Percentiles rank a stretch among this genome's conserved stretches.
These are phyloP conservation scores for Acephala macrosclerotiorum DNA, from an alignment of 2,329 filamentous ascomycete genomes.

Conservation along the genomic window DNA sequence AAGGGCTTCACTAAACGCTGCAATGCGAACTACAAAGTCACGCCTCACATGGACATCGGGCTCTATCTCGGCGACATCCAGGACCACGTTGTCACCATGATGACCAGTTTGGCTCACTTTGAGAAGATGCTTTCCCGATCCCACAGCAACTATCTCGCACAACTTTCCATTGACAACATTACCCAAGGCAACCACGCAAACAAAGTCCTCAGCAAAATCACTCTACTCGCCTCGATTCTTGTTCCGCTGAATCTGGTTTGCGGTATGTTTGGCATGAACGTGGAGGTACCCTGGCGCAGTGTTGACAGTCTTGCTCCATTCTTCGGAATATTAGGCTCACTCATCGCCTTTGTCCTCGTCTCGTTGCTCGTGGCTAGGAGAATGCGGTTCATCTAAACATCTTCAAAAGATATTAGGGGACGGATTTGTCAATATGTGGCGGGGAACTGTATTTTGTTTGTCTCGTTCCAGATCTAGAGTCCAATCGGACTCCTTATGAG, in stretches of 20 bases:
- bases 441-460: background rate
- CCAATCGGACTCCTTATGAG: background rate
- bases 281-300: constrained; percentile 70
- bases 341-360: constrained; percentile 57
- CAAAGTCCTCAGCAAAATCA: constrained; percentile 91
- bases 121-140: constrained; percentile 96
- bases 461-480: background rate
- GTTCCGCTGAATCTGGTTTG: constrained; percentile 95
- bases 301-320: constrained; percentile 59
- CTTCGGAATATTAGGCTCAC: constrained; percentile 64
- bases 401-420: background rate
- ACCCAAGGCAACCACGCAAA: constrained; percentile 89
- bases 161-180: constrained; percentile 91
- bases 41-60: constrained; percentile 94
- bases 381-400: constrained; percentile 39
- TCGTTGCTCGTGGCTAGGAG: constrained; percentile 37
- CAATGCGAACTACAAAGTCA: constrained; percentile 96
- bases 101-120: constrained; percentile 93
- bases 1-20: constrained; percentile 98
- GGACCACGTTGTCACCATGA: constrained; percentile 99
- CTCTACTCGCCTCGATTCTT: constrained; percentile 91
- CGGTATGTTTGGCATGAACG: constrained; percentile 76
- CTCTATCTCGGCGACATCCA: constrained; percentile 98
- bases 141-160: constrained; percentile 95
- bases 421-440: background rate